Evolutionary conservation across 2,329 filamentous ascomycete species (phyloP).

Genomic region (Botryosphaeria agaves): DNA sequence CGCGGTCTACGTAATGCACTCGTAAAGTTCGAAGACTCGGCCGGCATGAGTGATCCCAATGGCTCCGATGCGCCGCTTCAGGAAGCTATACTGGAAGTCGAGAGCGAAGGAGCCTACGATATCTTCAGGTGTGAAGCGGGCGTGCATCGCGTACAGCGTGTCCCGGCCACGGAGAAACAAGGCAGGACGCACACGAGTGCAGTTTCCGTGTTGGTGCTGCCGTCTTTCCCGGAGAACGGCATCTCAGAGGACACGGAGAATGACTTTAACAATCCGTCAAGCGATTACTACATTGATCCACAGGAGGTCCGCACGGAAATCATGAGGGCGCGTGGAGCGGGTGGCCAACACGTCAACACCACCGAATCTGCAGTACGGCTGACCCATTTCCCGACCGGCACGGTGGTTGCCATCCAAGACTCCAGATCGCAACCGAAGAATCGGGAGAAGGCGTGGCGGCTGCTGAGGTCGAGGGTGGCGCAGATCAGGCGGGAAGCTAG

Average conservation of each 20-base stretch:
- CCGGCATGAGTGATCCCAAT: slow-evolving; percentile 40
- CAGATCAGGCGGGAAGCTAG: slow-evolving; percentile 63
- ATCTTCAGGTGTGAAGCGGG: slow-evolving; percentile 74
- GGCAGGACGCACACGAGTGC: slow-evolving; percentile 89
- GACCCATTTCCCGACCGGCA: slow-evolving; percentile 78
- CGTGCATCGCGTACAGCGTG: slow-evolving; percentile 86
- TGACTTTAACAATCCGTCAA: slow-evolving; percentile 67
- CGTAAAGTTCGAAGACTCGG: slow-evolving; percentile 65
- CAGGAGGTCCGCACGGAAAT: slow-evolving; percentile 71
- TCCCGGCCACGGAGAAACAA: slow-evolving; percentile 79
- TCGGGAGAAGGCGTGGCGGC: slow-evolving; percentile 68
- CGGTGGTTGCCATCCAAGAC: slow-evolving; percentile 82
- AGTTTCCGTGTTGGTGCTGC: slow-evolving; percentile 81
- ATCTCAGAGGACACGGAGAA: slow-evolving; percentile 33
- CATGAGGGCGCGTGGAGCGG: slow-evolving; percentile 82
- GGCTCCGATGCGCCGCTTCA: slow-evolving; percentile 51
- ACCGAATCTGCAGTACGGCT: slow-evolving; percentile 90
- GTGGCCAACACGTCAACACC: slow-evolving; percentile 96
- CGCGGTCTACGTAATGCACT: slow-evolving; percentile 48
- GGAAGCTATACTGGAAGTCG: slow-evolving; percentile 77
- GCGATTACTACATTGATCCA: slow-evolving; percentile 79
- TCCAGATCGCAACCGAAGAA: slow-evolving; percentile 81
- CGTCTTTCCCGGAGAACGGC: slow-evolving; percentile 50
- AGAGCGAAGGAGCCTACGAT: slow-evolving; percentile 62
- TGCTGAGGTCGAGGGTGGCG: slow-evolving; percentile 69